Percentiles rank a stretch among this genome's conserved stretches.
These are phyloP conservation scores for Phoma sp. DNA, from an alignment of 2,329 filamentous ascomycete species.

Conservation along the genomic window DNA sequence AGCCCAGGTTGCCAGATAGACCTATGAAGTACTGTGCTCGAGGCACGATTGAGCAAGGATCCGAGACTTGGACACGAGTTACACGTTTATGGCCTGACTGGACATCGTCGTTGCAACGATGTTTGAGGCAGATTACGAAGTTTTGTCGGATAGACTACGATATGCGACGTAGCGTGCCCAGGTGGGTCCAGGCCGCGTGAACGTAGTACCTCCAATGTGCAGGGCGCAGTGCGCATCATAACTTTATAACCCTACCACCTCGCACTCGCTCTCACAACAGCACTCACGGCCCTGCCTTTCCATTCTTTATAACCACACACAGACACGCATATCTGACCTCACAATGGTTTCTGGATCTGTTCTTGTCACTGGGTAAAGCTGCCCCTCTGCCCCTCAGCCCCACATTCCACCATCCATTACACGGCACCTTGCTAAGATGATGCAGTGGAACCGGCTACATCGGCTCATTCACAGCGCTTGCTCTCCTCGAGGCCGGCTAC, in stretches of 20 bases:
- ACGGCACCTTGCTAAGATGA: slow-evolving; percentile 10
- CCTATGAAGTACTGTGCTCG: not conserved
- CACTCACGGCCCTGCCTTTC: not conserved
- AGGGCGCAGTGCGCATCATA: slow-evolving; percentile 15
- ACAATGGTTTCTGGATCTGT: slow-evolving; percentile 84
- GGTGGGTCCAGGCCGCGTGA: not conserved
- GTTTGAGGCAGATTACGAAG: not conserved
- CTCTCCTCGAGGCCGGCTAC: slow-evolving; percentile 92
- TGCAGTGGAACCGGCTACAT: slow-evolving; percentile 96
- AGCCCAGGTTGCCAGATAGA: not conserved
- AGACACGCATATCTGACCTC: slow-evolving; percentile 3
- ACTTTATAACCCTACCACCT: slow-evolving; percentile 26
- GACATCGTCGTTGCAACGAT: too few relatives aligned
- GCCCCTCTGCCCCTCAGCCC: slow-evolving; percentile 39
- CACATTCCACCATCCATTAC: slow-evolving; percentile 21
- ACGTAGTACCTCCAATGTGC: not conserved
- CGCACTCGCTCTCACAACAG: slow-evolving; percentile 12
- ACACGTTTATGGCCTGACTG: not conserved
- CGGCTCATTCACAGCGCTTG: slow-evolving; percentile 92
- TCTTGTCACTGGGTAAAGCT: slow-evolving; percentile 84
- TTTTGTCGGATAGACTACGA: not conserved
- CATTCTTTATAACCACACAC: not conserved
- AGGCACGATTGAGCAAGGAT: not conserved
- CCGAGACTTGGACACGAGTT: not conserved
- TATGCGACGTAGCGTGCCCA: not conserved